Evolutionary conservation across 257 asterid species (phyloP).

Genomic region (Paulownia fortunei): DNA sequence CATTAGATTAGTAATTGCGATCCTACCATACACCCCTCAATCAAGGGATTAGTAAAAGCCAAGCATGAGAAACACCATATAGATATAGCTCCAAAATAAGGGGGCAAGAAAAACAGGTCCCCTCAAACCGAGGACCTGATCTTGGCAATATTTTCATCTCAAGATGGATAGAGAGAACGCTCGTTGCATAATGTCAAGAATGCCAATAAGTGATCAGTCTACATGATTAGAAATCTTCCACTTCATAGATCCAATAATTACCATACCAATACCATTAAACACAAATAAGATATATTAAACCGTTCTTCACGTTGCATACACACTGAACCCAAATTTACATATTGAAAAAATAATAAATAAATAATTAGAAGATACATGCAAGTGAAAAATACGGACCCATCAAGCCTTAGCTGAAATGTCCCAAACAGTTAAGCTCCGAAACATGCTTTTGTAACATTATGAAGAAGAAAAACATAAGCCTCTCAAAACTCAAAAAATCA

Average conservation of each 20-base stretch:
- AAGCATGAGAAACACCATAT: too few species aligned
- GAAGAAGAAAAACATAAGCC: constrained; percentile 34
- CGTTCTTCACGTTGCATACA: neutral
- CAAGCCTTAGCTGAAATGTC: neutral
- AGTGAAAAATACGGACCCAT: neutral
- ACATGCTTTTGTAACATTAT: constrained; percentile 5
- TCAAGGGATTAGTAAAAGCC: too few species aligned
- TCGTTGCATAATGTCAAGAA: too few species aligned
- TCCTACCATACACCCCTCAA: too few species aligned
- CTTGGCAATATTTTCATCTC: too few species aligned
- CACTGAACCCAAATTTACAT: neutral
- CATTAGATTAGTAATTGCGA: too few species aligned
- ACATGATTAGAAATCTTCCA: neutral
- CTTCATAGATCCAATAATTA: neutral
- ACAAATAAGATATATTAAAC: neutral
- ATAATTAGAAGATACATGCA: neutral
- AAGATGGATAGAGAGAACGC: too few species aligned
- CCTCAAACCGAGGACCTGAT: too few species aligned
- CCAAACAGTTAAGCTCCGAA: neutral
- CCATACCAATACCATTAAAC: too few species aligned
- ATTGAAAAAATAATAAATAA: neutral
- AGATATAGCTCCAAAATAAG: too few species aligned
- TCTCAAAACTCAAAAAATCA: constrained; percentile 31
- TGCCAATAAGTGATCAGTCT: neutral
- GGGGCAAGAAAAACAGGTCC: too few species aligned